These are phyloP conservation scores for Kregervanrija pseudodelftensis DNA, from an alignment of 805 yeast species.

Conservation along the genomic window DNA sequence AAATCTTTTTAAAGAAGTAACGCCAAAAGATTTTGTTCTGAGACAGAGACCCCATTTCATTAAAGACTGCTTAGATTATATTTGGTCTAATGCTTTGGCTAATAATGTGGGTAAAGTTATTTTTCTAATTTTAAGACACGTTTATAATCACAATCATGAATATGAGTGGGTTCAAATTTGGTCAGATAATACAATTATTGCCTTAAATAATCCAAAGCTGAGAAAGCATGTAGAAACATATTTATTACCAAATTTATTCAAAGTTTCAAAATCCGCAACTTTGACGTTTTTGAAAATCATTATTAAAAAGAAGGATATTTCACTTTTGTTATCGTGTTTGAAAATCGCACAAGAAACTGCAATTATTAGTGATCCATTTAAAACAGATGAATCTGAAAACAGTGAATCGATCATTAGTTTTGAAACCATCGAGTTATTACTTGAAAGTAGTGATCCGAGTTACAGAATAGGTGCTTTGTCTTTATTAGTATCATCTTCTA, in stretches of 20 bases:
- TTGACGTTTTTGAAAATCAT: conserved; percentile 21
- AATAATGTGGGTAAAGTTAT: conserved; percentile 59
- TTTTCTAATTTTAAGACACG: conserved; percentile 30
- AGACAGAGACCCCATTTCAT: conserved; percentile 39
- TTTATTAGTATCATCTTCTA: conserved; percentile 52
- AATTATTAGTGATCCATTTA: conserved; percentile 44
- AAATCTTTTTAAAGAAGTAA: conserved; percentile 41
- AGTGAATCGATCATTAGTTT: conserved; percentile 9
- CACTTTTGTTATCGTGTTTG: conserved; percentile 45
- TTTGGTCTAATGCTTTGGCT: conserved; percentile 55
- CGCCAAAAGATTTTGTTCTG: conserved; percentile 35
- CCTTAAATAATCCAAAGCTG: conserved; percentile 27
- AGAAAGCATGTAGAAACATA: conserved; percentile 49
- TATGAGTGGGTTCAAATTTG: conserved; percentile 46
- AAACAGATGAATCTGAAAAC: conserved; percentile 29
- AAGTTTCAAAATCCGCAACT: conserved; percentile 36
- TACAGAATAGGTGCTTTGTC: conserved; percentile 51
- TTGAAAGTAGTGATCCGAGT: conserved; percentile 37
- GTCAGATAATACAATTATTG: conserved; percentile 33
- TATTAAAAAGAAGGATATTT: conserved; percentile 21
- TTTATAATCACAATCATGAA: conserved; percentile 13
- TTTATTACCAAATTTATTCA: conserved; percentile 57
- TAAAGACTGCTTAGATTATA: conserved; percentile 37
- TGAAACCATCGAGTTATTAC: conserved; percentile 29
- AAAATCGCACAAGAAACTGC: conserved; percentile 59